Conservation (phyloP, 331 rosid species). For the Acacia concinna region DNA sequence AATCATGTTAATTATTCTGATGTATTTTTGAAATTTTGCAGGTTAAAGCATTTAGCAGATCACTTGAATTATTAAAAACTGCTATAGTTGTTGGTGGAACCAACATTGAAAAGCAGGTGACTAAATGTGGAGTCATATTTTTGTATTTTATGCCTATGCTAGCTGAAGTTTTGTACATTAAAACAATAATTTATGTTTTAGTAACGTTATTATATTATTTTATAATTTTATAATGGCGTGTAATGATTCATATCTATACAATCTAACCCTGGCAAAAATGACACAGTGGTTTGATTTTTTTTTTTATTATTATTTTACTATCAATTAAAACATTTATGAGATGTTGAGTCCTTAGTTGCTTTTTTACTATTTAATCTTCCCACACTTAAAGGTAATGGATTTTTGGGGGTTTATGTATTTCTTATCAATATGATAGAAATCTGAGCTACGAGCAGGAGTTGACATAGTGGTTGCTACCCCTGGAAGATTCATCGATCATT, state of each 20-base stretch:
- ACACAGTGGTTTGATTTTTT: not conserved
- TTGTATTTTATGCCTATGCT: not conserved
- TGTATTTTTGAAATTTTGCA: slow-evolving; percentile 38
- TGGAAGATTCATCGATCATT: slow-evolving; percentile 86
- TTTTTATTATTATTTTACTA: not conserved
- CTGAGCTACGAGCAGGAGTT: slow-evolving; percentile 89
- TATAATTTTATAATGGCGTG: not conserved
- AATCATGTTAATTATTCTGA: slow-evolving; percentile 25
- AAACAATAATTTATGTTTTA: not conserved
- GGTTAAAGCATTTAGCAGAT: slow-evolving; percentile 87
- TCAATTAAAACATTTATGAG: not conserved
- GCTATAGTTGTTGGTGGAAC: slow-evolving; percentile 91
- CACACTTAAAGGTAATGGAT: not conserved
- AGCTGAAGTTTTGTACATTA: not conserved
- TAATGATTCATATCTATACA: not conserved
- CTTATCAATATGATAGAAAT: slow-evolving; percentile 54
- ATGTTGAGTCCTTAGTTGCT: not conserved
- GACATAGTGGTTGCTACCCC: slow-evolving; percentile 84
- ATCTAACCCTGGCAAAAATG: not conserved
- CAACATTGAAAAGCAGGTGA: slow-evolving; percentile 81
- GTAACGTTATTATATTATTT: not conserved
- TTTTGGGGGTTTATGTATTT: slow-evolving; percentile 3
- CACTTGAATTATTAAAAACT: slow-evolving; percentile 69
- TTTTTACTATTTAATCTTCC: not conserved
- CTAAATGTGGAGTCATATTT: slow-evolving; percentile 23